These are phyloP conservation scores for Syzygium syzygioides DNA, from an alignment of 441 rosid species.

Conservation along the genomic window DNA sequence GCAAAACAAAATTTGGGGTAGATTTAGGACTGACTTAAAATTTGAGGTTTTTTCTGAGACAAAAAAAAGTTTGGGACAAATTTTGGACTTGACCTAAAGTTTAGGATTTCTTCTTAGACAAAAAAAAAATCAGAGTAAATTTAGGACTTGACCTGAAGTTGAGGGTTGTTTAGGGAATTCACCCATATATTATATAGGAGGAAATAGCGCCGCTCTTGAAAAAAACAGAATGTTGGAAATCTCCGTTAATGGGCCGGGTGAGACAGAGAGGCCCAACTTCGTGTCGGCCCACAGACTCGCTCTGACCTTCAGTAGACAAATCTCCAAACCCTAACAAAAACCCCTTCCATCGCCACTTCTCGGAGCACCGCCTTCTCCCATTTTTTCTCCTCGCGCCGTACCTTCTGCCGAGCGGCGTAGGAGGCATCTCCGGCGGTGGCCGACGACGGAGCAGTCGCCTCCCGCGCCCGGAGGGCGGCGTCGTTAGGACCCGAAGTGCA, in stretches of 20 bases:
- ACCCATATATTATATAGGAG: too few relatives aligned
- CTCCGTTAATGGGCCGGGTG: neutral
- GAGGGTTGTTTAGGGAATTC: too few relatives aligned
- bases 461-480: neutral
- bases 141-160: too few relatives aligned
- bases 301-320: neutral
- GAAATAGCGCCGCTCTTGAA: neutral
- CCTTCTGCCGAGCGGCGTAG: neutral
- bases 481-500: neutral
- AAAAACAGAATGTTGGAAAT: neutral
- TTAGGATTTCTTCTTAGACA: too few relatives aligned
- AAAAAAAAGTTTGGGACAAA: too few relatives aligned
- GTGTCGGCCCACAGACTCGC: neutral
- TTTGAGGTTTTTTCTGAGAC: too few relatives aligned
- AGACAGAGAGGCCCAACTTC: neutral
- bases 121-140: too few relatives aligned
- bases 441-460: neutral
- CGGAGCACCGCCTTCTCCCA: neutral
- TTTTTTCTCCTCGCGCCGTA: neutral
- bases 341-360: neutral
- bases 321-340: neutral
- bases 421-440: neutral
- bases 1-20: too few relatives aligned
- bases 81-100: too few relatives aligned
- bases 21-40: too few relatives aligned